Conservation (phyloP, 148 eudicot species). For the Silene uniflora region DNA sequence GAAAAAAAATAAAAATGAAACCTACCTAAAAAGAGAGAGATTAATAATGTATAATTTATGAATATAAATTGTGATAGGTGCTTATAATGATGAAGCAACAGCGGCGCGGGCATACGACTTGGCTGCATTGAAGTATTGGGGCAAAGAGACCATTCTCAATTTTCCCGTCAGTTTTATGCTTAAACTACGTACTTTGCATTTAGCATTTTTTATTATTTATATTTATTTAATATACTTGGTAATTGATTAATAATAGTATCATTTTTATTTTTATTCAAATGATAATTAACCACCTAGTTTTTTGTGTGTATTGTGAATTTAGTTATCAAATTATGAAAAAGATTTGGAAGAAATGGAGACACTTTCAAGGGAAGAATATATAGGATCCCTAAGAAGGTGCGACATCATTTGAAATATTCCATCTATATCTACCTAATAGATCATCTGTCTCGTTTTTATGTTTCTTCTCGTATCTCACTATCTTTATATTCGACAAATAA, state of each 20-base stretch:
- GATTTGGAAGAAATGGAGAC: constrained; percentile 64
- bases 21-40: no score
- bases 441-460: no score
- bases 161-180: constrained; percentile 49
- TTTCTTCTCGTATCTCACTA: no score
- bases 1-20: no score
- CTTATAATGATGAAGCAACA: constrained; percentile 75
- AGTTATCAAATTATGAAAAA: constrained; percentile 54
- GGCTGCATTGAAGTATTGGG: constrained; percentile 92
- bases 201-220: not conserved
- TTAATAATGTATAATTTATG: not conserved
- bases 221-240: no score
- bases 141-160: constrained; percentile 57
- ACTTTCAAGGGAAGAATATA: constrained; percentile 70
- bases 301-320: constrained; percentile 2
- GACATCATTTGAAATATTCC: not conserved
- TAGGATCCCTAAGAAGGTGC: constrained; percentile 68
- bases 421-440: no score
- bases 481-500: no score
- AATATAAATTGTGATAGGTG: constrained; percentile 42
- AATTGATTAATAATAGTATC: not conserved
- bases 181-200: not conserved
- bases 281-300: not conserved
- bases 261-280: not conserved
- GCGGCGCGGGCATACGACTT: constrained; percentile 85